A percentile compares a stretch with the other conserved stretches of the same genome.
Evolutionary conservation across 495 filamentous ascomycete genomes (phyloP).

Genomic region (Penicillium pulvis): DNA sequence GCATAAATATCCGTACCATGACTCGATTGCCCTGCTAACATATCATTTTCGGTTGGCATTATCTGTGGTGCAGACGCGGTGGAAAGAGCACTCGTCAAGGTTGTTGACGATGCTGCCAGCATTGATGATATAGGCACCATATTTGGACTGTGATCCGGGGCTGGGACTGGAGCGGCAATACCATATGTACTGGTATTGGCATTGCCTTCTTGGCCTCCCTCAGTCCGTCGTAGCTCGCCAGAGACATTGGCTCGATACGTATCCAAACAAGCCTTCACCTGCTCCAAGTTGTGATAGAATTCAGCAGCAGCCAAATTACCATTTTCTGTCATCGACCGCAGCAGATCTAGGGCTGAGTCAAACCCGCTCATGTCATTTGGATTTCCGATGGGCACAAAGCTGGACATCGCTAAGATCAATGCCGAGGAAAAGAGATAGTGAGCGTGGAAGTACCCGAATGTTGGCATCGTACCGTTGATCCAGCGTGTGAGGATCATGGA

Average conservation of each 20-base stretch:
- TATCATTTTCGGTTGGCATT: constrained; percentile 8
- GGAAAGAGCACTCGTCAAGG: constrained; percentile 4
- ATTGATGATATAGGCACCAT: neutral
- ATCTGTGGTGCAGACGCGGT: neutral
- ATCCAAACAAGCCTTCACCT: constrained; percentile 39
- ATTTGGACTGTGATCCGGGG: neutral
- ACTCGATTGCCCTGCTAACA: constrained; percentile 2
- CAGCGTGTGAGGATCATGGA: constrained; percentile 46
- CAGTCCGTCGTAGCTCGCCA: constrained; percentile 5
- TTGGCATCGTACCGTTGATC: constrained; percentile 47
- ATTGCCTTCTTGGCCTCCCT: neutral
- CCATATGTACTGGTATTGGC: neutral
- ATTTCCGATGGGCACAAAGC: constrained; percentile 42
- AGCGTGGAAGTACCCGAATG: constrained; percentile 49
- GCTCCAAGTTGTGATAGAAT: constrained; percentile 41
- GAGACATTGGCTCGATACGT: constrained; percentile 21
- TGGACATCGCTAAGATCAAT: constrained; percentile 46
- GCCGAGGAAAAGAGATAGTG: constrained; percentile 50
- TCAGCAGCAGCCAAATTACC: constrained; percentile 46
- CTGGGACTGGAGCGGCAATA: neutral
- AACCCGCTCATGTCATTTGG: constrained; percentile 38
- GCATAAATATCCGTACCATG: constrained; percentile 14
- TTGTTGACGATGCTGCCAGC: constrained; percentile 2
- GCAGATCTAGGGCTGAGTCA: constrained; percentile 42
- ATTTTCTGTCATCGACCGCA: constrained; percentile 44